These are phyloP conservation scores for Ilex aquifolium DNA, from an alignment of 257 asterid species.

Conservation along the genomic window DNA sequence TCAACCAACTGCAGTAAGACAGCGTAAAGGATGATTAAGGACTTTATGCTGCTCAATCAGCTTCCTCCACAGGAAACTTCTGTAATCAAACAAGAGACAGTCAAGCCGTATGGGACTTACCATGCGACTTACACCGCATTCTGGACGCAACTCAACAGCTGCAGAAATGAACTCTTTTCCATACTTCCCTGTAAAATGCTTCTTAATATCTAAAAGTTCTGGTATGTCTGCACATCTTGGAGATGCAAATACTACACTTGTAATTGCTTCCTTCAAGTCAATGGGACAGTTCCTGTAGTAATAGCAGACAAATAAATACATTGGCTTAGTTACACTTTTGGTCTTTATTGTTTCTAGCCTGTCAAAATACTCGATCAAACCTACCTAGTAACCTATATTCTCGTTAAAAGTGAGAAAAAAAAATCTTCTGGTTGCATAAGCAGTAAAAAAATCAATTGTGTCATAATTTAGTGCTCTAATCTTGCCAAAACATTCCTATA, in stretches of 20 bases:
- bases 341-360: too few species aligned
- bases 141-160: conserved; percentile 86
- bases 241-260: conserved; percentile 81
- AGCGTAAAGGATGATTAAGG: conserved; percentile 17
- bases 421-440: too few species aligned
- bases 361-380: too few species aligned
- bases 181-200: conserved; percentile 73
- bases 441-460: too few species aligned
- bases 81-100: conserved; percentile 3
- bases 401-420: too few species aligned
- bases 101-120: conserved; percentile 34
- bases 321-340: too few species aligned
- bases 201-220: conserved; percentile 74
- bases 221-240: conserved; percentile 97
- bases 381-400: too few species aligned
- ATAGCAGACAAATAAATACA: conserved; percentile 18
- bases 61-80: not conserved
- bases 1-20: conserved; percentile 64
- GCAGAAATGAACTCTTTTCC: conserved; percentile 81
- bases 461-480: too few species aligned
- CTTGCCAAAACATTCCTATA: too few species aligned
- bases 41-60: conserved; percentile 9
- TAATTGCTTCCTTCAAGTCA: conserved; percentile 92
- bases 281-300: conserved; percentile 74
- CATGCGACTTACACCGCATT: conserved; percentile 91